phyloP scores from a whole-genome alignment of 495 filamentous ascomycete species.

The Usnea hakonensis region DNA sequence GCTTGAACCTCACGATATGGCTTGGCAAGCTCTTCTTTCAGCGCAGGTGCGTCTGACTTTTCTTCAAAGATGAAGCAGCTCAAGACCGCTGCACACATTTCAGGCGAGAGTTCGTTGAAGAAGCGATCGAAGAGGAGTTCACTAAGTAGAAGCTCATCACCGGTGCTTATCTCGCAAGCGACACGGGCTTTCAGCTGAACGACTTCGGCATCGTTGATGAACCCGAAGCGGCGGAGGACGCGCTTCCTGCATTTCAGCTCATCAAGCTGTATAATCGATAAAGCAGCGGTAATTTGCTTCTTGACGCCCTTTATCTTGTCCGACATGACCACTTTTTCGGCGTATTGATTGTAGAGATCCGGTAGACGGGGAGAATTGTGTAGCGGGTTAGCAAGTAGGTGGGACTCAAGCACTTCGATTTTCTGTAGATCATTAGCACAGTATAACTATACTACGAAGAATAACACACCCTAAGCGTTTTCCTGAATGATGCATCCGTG shows the following conservation, averaged over 20 bases:
- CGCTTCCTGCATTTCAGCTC: slow-evolving; percentile 93
- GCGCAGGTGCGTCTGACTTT: slow-evolving; percentile 59
- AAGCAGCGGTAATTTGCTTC: slow-evolving; percentile 74
- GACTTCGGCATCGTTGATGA: slow-evolving; percentile 90
- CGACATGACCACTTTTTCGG: slow-evolving; percentile 63
- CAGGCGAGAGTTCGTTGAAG: slow-evolving; percentile 90
- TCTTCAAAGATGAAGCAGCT: slow-evolving; percentile 97
- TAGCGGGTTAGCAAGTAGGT: slow-evolving; percentile 77
- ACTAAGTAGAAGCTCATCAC: slow-evolving; percentile 81
- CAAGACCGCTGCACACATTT: slow-evolving; percentile 73
- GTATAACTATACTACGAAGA: neutral
- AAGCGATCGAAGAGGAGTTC: slow-evolving; percentile 95
- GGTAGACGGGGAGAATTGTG: slow-evolving; percentile 78
- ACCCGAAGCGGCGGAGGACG: slow-evolving; percentile 89
- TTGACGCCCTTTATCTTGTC: slow-evolving; percentile 78
- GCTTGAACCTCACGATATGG: slow-evolving; percentile 76
- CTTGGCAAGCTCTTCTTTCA: slow-evolving; percentile 78
- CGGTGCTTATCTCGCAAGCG: slow-evolving; percentile 92
- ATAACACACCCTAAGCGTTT: slow-evolving; percentile 61
- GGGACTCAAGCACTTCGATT: slow-evolving; percentile 94
- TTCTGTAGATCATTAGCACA: slow-evolving; percentile 44
- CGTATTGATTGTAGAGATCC: slow-evolving; percentile 76
- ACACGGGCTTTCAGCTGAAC: slow-evolving; percentile 93
- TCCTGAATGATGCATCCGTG: slow-evolving; percentile 84
- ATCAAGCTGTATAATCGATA: slow-evolving; percentile 83